Base-by-base conservation (phyloP, 1,284 basidiomycete species). In the Exsudoporus floridanus region DNA sequence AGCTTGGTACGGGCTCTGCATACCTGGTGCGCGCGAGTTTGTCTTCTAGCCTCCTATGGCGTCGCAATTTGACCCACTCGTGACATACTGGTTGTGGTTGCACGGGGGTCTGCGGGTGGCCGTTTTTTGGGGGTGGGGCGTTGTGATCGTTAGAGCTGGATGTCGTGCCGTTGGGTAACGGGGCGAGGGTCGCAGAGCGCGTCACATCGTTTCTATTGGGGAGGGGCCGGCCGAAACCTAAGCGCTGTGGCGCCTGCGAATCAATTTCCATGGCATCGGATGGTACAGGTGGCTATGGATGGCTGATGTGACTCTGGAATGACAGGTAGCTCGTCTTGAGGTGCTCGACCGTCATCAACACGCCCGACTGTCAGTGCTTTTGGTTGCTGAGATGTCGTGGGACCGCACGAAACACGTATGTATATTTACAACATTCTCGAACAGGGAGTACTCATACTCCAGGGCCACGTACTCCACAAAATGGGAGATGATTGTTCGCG, bases 171-270 rank as follows among this genome's bases (percentile, higher is more conserved):
- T 69, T 71, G 8, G 66, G 57, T 13, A 67, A 41, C 25, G 67
- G 66, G 6, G 46, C 46, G n/a, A 71, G 52, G 30, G 18, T 55
- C 50, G 53, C 19, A 21, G 52, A 27, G 40, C 56, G 44, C 60
- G 65, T 66, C 34, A 64, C 57, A 30, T 69, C 62, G n/a, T n/a
- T 73, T 64, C 16, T 68, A 57, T 86, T 87, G 34, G 87, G 73
- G 31, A 87, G 73, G 9, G 71, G 66, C 13, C 79, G 74, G 54
- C 82, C 77, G 54, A 86, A 84, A 9, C 81, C 81, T n/a, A 66
- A 61, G 3, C 65, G 61, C 12, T 70, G 66, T 28, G 70, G 71
- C 7, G 37, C 39, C 5, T 56, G 52, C 19, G 62, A 62, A 49
- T 53, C 69, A 39, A 65, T 72, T 64, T n/a, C 72, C 73, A 51